Evolutionary conservation across 1,284 basidiomycete species (phyloP).

Genomic region (Irpex sp.): DNA sequence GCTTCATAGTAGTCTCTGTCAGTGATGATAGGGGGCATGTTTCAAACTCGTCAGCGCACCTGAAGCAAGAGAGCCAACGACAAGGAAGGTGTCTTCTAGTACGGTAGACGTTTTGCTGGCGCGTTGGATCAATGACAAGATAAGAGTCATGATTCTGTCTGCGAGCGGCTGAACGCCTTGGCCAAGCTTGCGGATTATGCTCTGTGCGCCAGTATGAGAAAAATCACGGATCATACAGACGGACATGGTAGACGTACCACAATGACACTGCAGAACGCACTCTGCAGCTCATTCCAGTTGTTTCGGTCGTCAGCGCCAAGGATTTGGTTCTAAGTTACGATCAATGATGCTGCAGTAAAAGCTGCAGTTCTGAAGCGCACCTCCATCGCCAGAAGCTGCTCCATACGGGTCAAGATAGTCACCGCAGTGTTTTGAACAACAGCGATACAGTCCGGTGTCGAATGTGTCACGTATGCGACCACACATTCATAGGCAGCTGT

Average conservation of each 20-base stretch:
- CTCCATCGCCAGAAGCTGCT: slow-evolving; percentile 82
- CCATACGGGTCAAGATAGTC: slow-evolving; percentile 85
- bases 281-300: slow-evolving; percentile 98
- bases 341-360: neutral
- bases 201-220: slow-evolving; percentile 38
- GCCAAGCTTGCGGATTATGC: slow-evolving; percentile 81
- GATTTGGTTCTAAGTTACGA: slow-evolving; percentile 73
- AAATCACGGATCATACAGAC: neutral
- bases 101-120: slow-evolving; percentile 92
- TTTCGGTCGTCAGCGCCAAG: slow-evolving; percentile 95
- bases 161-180: slow-evolving; percentile 85
- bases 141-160: slow-evolving; percentile 93
- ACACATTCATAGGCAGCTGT: slow-evolving; percentile 97
- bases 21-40: neutral
- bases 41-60: slow-evolving; percentile 34
- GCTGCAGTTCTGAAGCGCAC: slow-evolving; percentile 33
- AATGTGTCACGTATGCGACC: slow-evolving; percentile 80
- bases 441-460: slow-evolving; percentile 77
- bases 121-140: slow-evolving; percentile 83
- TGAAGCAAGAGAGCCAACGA: slow-evolving; percentile 86
- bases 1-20: slow-evolving; percentile 36
- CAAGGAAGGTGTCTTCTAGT: slow-evolving; percentile 96
- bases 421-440: slow-evolving; percentile 85
- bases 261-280: slow-evolving; percentile 90
- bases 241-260: slow-evolving; percentile 51